phyloP scores from a whole-genome alignment of 805 yeast genomes.

The Spathaspora girioi region DNA sequence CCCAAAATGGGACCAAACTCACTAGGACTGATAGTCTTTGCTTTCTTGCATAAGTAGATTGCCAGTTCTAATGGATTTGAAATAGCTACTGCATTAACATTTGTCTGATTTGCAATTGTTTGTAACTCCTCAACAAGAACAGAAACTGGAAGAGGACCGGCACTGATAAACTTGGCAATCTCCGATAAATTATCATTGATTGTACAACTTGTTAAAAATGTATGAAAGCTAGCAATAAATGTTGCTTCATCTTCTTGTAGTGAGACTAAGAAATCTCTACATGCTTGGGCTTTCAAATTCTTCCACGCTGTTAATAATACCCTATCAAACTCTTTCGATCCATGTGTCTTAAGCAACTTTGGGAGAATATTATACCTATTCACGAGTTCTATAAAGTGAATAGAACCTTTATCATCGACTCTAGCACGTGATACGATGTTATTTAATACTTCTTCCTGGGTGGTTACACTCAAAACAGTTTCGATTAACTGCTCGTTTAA shows the following conservation, averaged over 20 bases:
- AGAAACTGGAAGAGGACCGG: conserved; percentile 13
- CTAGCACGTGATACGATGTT: conserved; percentile 1
- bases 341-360: neutral
- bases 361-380: conserved; percentile 2
- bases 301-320: conserved; percentile 14
- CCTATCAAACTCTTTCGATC: conserved; percentile 1
- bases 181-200: conserved; percentile 11
- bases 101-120: conserved; percentile 10
- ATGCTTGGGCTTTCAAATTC: conserved; percentile 4
- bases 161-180: conserved; percentile 4
- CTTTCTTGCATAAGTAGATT: conserved; percentile 24
- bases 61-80: conserved; percentile 46
- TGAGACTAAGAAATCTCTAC: conserved; percentile 9
- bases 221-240: conserved; percentile 10
- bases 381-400: conserved; percentile 3
- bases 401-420: neutral
- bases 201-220: conserved; percentile 7
- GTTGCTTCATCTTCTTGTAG: conserved; percentile 1
- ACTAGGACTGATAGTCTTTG: neutral
- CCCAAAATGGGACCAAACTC: conserved; percentile 6
- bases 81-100: conserved; percentile 32
- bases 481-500: conserved; percentile 9
- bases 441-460: neutral
- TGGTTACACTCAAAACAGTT: neutral
- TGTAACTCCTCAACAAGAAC: conserved; percentile 21